Evolutionary conservation across 2,329 filamentous ascomycete species (phyloP).

Genomic region (Hysterium pulicare): DNA sequence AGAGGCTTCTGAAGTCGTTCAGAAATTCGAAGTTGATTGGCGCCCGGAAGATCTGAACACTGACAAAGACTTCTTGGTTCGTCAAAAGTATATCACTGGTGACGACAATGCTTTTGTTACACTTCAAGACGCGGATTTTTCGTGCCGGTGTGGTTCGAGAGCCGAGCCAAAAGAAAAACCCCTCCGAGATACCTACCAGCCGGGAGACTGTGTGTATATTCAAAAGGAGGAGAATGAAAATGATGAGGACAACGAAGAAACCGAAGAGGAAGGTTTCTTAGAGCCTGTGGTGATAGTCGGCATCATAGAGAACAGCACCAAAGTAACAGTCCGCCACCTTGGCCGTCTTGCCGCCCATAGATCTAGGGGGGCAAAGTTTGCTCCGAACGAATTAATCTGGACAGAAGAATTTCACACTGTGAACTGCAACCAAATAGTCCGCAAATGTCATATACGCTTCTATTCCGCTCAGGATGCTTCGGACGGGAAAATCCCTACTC

Average conservation of each 20-base stretch:
- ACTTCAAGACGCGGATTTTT: conserved; percentile 53
- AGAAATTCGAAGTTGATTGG: conserved; percentile 55
- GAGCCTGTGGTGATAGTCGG: conserved; percentile 61
- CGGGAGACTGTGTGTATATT: conserved; percentile 62
- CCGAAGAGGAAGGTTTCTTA: conserved; percentile 34
- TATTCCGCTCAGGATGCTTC: conserved; percentile 42
- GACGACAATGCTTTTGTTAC: conserved; percentile 61
- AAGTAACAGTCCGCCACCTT: conserved; percentile 51
- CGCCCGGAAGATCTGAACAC: conserved; percentile 53
- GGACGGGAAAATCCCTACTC: conserved; percentile 48
- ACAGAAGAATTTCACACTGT: conserved; percentile 46
- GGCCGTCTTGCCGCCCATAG: conserved; percentile 45
- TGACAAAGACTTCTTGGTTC: conserved; percentile 56
- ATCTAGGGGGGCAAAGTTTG: no score
- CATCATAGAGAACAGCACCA: conserved; percentile 25
- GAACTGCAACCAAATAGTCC: conserved; percentile 43
- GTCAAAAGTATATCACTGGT: conserved; percentile 65
- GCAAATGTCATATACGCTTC: conserved; percentile 59
- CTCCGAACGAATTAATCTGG: conserved; percentile 59
- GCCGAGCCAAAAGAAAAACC: conserved; percentile 11
- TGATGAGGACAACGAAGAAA: no score
- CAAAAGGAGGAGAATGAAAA: conserved; percentile 26
- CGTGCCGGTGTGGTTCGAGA: conserved; percentile 45
- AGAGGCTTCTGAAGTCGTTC: conserved; percentile 53
- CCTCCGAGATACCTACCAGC: conserved; percentile 31